Base-by-base conservation (phyloP, 192 early-diverging fungal genomes). In the Thoreauomyces humboldtii region DNA sequence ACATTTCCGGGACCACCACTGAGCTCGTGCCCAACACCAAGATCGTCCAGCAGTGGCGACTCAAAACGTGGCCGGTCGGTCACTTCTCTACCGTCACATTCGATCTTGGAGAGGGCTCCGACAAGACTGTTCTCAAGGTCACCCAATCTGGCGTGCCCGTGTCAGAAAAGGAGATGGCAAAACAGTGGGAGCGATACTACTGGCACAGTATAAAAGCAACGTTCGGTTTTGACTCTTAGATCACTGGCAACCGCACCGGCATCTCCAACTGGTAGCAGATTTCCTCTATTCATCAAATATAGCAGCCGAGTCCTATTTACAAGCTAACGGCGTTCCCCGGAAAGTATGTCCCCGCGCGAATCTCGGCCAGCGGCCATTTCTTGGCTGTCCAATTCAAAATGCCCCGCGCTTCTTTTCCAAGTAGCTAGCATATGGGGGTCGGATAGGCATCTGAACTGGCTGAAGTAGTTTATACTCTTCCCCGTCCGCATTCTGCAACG, bases 151-250 rank as follows among this genome's bases (percentile, higher is more conserved):
- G 88, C 5, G 90, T 98, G 28, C 95, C 95, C 0, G 63, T 95
- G 37, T 92, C 89, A 31, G 91, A 96, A 72, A 90, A 91, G 74
- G 91, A 92, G 1, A 77, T 80, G n/a, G 92, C 89, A 31, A 76
- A 77, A 34, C 95, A 98, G 80, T 98, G 93, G 93, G 81, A 82
- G 37, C 82, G 82, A 54, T 97, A 93, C 77, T 97, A 95, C 81
- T 96, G 92, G 91, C 87, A 90, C 73, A 73, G 88, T 38, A 97
- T 97, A 70, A 94, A 95, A 71, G 80, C 81, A 53, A 82, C 88
- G 21, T 97, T 95, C 79, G 94, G 94, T 45, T 41, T 36, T 55
- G 9, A 6, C 46, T 21, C 46, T 48, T 24, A 12, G 38, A 41
- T 41, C 17, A 12, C 38, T 41, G 11, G 38, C 9, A 41, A 41